Percentiles rank a stretch among this genome's conserved stretches.
Conservation (phyloP, 225 moss, liverwort and hornwort genomes). For the Sphagnum tenellum region DNA sequence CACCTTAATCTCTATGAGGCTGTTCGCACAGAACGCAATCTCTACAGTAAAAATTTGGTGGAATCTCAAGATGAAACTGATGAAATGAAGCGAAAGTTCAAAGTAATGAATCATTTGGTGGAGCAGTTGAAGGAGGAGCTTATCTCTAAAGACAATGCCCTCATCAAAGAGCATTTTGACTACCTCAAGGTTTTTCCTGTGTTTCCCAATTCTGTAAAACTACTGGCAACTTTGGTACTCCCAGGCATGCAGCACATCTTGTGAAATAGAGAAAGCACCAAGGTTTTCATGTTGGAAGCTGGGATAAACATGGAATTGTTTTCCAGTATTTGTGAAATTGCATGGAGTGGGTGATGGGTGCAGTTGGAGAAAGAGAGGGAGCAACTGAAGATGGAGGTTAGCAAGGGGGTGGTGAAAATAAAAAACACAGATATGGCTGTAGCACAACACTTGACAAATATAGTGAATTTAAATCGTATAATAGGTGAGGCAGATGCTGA, state of each 20-base stretch:
- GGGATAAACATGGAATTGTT: too few relatives aligned
- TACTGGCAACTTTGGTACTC: background rate
- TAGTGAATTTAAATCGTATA: conserved; percentile 47
- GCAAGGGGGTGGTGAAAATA: conserved; percentile 22
- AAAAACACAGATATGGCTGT: conserved; percentile 25
- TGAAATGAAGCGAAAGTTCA: conserved; percentile 61
- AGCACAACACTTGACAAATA: conserved; percentile 30
- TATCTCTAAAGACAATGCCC: conserved; percentile 16
- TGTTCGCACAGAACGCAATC: conserved; percentile 40
- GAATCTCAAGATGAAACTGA: conserved; percentile 57
- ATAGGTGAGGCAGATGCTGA: conserved; percentile 38
- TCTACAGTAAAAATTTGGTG: conserved; percentile 51
- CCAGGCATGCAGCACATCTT: too few relatives aligned
- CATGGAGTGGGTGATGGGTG: background rate
- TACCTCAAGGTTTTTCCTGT: conserved; percentile 14
- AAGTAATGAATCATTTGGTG: conserved; percentile 47
- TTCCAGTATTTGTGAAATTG: too few relatives aligned
- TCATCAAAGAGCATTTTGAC: conserved; percentile 29
- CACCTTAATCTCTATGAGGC: conserved; percentile 59
- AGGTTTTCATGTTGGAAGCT: too few relatives aligned
- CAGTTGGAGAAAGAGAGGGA: conserved; percentile 79
- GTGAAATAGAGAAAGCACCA: too few relatives aligned
- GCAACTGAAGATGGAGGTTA: conserved; percentile 43
- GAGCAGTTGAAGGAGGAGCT: conserved; percentile 60
- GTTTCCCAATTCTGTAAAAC: background rate